Base-by-base conservation (phyloP, 306 rosid species). In the Rubus idaeus region DNA sequence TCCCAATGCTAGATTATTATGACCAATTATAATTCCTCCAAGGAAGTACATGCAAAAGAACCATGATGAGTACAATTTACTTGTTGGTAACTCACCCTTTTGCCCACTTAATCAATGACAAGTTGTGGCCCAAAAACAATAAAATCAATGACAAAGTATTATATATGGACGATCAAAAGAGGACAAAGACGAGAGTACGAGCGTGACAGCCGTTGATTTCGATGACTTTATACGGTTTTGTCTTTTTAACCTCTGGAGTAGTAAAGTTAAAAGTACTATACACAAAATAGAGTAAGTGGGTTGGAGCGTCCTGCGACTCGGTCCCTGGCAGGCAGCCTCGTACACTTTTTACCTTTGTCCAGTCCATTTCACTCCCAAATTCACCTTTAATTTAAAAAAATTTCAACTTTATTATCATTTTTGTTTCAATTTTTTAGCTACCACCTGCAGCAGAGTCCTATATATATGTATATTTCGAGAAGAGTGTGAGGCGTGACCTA, bases 361-460 rank as follows among this genome's bases (percentile, higher is more conserved):
- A 23, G 91, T 91, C 93, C 80, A 81, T 88, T 90, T 86, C 80
- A 79, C 83, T 77, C 73, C 90, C 80, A 80, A 65, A 61, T 51
- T 68, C 77, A 78, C 77, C 97, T 91, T 91, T 91, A 91, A 88
- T 91, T 91, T 87, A 86, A 91, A 86, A 91, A 89, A 23, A 78
- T 61, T 86, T 80, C 76, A 86, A 86, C 41, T 64, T 2, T n/a
- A 4, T 20, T 46, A 11, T 47, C 18, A 61, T 21, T 50, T 40
- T 41, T 4, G 0, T 51, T 45, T 39, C 26, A 6, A 51, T 6
- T 11, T 21, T 37, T 62, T 51, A 18, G 20, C 42, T 61, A 60
- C 13, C 44, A 26, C 39, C 7, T 30, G 16, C n/a, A 11, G 67
- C 67, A 61, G 66, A 60, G 41, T 60, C 41, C 0, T 42, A 42